A percentile compares a stretch with the other conserved stretches of the same genome.
phyloP scores from a whole-genome alignment of 2,329 filamentous ascomycete genomes.

The Aspergillus unguis region DNA sequence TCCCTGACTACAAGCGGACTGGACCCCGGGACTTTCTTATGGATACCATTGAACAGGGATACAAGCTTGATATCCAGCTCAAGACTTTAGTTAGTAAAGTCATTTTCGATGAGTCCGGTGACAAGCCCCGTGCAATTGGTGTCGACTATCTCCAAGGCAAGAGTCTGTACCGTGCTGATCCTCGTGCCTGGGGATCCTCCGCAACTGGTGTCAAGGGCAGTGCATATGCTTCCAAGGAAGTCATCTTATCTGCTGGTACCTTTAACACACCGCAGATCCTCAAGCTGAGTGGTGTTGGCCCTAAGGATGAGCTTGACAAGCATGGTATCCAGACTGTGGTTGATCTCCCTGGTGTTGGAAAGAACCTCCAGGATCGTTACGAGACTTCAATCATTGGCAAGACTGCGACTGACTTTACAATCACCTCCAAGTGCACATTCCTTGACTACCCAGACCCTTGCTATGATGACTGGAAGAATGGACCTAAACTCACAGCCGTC shows the following conservation, averaged over 20 bases:
- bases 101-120: slow-evolving; percentile 38
- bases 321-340: slow-evolving; percentile 54
- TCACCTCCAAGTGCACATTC: slow-evolving; percentile 35
- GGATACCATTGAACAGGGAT: slow-evolving; percentile 36
- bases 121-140: slow-evolving; percentile 44
- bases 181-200: slow-evolving; percentile 23
- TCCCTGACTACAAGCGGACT: slow-evolving; percentile 22
- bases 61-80: slow-evolving; percentile 55
- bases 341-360: slow-evolving; percentile 61
- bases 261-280: slow-evolving; percentile 65
- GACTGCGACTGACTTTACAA: slow-evolving; percentile 42
- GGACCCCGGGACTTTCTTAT: slow-evolving; percentile 44
- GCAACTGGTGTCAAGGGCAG: slow-evolving; percentile 27
- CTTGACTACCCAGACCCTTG: slow-evolving; percentile 38
- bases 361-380: slow-evolving; percentile 60
- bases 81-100: slow-evolving; percentile 48
- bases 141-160: slow-evolving; percentile 50
- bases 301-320: slow-evolving; percentile 49
- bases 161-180: slow-evolving; percentile 49
- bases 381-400: slow-evolving; percentile 24
- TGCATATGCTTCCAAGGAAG: slow-evolving; percentile 43
- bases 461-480: slow-evolving; percentile 43
- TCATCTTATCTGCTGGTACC: slow-evolving; percentile 52
- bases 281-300: slow-evolving; percentile 62
- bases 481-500: slow-evolving; percentile 17